Percentiles rank a stretch among this genome's conserved stretches.
These are phyloP conservation scores for Amoeboaphelidium occidentale DNA, from an alignment of 371 early-diverging fungal species.

Conservation along the genomic window DNA sequence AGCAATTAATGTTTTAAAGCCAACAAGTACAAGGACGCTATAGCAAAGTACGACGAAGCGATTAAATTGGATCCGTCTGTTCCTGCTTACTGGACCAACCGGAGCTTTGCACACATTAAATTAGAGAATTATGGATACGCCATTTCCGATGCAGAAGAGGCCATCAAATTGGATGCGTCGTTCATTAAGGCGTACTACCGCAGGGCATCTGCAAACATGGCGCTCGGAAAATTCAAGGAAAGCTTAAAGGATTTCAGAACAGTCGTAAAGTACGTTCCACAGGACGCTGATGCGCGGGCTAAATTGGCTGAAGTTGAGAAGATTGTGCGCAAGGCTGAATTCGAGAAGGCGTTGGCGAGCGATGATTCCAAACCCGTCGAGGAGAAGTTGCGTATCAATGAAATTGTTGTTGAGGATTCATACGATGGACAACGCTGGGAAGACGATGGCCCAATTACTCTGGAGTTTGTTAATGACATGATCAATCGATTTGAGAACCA, in stretches of 20 bases:
- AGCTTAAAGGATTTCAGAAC: conserved; percentile 53
- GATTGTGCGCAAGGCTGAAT: background rate
- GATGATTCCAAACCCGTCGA: too few species aligned
- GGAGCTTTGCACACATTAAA: conserved; percentile 67
- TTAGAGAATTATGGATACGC: conserved; percentile 75
- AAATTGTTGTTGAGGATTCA: conserved; percentile 16
- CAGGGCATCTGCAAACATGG: conserved; percentile 64
- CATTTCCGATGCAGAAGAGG: conserved; percentile 55
- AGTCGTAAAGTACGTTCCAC: conserved; percentile 24
- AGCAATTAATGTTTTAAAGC: conserved; percentile 9
- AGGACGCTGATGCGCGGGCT: conserved; percentile 17
- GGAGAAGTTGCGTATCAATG: conserved; percentile 6
- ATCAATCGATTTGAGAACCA: conserved; percentile 54
- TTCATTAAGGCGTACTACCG: conserved; percentile 80
- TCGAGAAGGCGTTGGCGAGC: conserved; percentile 77
- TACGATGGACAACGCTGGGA: conserved; percentile 33
- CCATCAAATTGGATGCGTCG: conserved; percentile 50
- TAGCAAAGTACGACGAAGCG: conserved; percentile 55
- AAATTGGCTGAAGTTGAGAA: conserved; percentile 9
- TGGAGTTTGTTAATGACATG: conserved; percentile 47
- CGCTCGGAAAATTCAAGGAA: conserved; percentile 51
- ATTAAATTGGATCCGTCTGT: conserved; percentile 54
- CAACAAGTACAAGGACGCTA: conserved; percentile 53
- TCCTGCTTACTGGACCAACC: conserved; percentile 67
- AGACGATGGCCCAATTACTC: conserved; percentile 32